phyloP scores from a whole-genome alignment of 139 green algal genomes.

The Ostreobium quekettii region DNA sequence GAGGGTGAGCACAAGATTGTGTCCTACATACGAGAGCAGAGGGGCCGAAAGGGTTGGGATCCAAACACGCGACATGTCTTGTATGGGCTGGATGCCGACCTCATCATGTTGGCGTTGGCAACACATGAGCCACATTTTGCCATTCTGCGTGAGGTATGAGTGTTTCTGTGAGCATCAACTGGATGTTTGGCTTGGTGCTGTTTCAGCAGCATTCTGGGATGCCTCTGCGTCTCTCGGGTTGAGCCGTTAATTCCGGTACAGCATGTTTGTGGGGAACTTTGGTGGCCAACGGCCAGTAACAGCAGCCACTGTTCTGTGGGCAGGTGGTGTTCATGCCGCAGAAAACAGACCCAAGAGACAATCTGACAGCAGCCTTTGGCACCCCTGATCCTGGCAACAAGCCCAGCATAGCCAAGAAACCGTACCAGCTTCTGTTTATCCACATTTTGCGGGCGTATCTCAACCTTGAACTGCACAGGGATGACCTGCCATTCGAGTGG shows the following conservation, averaged over 20 bases:
- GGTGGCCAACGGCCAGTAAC: too few species aligned
- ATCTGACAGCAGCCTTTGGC: too few species aligned
- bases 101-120: constrained; percentile 95
- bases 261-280: too few species aligned
- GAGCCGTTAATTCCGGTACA: too few species aligned
- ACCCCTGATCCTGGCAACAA: constrained; percentile 18
- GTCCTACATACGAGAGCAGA: constrained; percentile 82
- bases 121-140: constrained; percentile 83
- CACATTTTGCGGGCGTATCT: constrained; percentile 93
- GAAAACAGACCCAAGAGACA: too few species aligned
- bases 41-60: constrained; percentile 75
- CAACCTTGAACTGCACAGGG: constrained; percentile 61
- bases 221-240: too few species aligned
- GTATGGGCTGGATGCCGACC: constrained; percentile 97
- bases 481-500: constrained; percentile 31
- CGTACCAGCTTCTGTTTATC: constrained; percentile 81
- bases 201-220: too few species aligned
- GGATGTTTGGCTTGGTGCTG: too few species aligned
- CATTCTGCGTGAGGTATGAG: constrained; percentile 73
- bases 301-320: too few species aligned
- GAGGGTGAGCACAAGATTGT: constrained; percentile 99
- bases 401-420: constrained; percentile 74
- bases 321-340: too few species aligned
- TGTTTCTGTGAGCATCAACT: too few species aligned
- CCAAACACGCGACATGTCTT: constrained; percentile 85